phyloP scores from a whole-genome alignment of 352 stramenopile genomes.

The Phytophthora megakarya region DNA sequence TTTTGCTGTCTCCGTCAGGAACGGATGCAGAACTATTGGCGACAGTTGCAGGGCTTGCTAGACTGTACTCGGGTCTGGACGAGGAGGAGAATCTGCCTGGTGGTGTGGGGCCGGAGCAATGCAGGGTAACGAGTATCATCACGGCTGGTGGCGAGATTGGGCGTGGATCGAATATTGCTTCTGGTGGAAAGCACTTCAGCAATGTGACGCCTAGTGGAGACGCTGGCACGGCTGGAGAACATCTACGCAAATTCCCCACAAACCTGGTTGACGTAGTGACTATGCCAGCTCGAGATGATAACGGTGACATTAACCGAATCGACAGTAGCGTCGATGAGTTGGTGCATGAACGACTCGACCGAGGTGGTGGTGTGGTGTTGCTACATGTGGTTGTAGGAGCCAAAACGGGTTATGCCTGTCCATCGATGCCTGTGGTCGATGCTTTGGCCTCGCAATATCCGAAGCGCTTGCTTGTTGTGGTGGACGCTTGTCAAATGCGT shows the following conservation, averaged over 20 bases:
- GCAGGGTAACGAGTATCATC: slow-evolving; percentile 85
- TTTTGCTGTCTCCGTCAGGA: slow-evolving; percentile 83
- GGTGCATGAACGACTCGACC: slow-evolving; percentile 52
- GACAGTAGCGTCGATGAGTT: slow-evolving; percentile 49
- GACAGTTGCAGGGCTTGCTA: slow-evolving; percentile 67
- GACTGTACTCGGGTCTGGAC: slow-evolving; percentile 55
- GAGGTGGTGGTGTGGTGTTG: slow-evolving; percentile 59
- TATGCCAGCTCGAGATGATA: slow-evolving; percentile 57
- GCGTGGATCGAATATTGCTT: slow-evolving; percentile 75
- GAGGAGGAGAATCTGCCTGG: slow-evolving; percentile 34
- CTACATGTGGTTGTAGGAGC: slow-evolving; percentile 86
- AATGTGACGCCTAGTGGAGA: slow-evolving; percentile 78
- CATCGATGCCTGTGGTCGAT: slow-evolving; percentile 69
- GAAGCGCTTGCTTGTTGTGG: slow-evolving; percentile 78
- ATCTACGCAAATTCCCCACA: slow-evolving; percentile 62
- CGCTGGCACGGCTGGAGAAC: slow-evolving; percentile 39
- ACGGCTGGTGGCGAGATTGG: slow-evolving; percentile 85
- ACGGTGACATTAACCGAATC: slow-evolving; percentile 55
- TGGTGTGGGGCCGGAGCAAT: slow-evolving; percentile 32
- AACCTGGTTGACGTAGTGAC: slow-evolving; percentile 71
- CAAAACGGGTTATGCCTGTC: slow-evolving; percentile 86
- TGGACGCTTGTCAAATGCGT: slow-evolving; percentile 90
- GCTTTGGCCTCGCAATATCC: slow-evolving; percentile 57
- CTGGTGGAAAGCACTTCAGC: slow-evolving; percentile 82
- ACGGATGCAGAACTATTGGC: slow-evolving; percentile 88